Conservation (phyloP, 148 eudicot species). For the Cornus kousa region DNA sequence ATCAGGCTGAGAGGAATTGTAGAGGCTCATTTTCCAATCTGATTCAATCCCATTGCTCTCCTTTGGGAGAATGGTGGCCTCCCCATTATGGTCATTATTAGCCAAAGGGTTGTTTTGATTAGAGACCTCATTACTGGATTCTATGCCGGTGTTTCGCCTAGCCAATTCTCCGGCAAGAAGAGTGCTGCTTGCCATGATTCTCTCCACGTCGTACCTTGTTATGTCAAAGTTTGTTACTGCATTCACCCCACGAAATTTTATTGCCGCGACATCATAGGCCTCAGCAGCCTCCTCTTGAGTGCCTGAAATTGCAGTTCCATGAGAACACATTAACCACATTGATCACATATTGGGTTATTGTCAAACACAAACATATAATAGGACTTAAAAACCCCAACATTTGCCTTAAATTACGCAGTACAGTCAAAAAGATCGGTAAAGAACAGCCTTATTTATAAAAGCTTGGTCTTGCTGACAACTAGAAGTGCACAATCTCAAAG, state of each 20-base stretch:
- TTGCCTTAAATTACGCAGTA: background rate
- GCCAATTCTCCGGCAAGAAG: slow-evolving; percentile 73
- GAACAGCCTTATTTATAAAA: background rate
- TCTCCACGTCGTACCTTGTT: slow-evolving; percentile 71
- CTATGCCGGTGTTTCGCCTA: slow-evolving; percentile 49
- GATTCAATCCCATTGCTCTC: slow-evolving; percentile 17
- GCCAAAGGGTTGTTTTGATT: background rate
- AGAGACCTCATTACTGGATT: background rate
- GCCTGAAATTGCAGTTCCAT: slow-evolving; percentile 32
- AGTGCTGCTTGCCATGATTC: slow-evolving; percentile 77
- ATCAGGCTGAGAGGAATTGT: slow-evolving; percentile 19
- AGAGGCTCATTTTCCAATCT: slow-evolving; percentile 46
- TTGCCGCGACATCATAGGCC: slow-evolving; percentile 93
- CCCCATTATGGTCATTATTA: background rate
- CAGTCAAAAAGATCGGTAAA: background rate
- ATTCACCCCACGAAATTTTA: slow-evolving; percentile 75
- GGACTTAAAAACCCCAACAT: background rate
- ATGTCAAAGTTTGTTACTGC: slow-evolving; percentile 92
- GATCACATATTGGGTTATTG: background rate
- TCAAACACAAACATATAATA: background rate
- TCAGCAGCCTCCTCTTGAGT: slow-evolving; percentile 99
- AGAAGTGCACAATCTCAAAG: background rate
- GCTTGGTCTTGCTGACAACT: no score
- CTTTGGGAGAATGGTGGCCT: background rate
- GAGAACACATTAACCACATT: background rate